phyloP scores from a whole-genome alignment of 495 filamentous ascomycete genomes.

The Hypoxylon fuscum region DNA sequence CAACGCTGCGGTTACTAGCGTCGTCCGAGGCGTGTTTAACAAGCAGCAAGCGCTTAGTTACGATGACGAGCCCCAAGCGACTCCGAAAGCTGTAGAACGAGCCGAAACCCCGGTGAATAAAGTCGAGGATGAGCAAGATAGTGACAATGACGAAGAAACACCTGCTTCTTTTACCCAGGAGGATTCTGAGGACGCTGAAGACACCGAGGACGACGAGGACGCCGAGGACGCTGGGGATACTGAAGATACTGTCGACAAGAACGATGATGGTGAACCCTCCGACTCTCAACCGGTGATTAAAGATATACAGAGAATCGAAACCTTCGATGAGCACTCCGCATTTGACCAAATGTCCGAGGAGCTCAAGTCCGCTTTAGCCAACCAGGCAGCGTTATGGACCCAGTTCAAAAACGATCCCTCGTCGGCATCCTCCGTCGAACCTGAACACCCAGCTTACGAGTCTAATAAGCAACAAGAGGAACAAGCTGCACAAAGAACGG shows the following conservation, averaged over 20 bases:
- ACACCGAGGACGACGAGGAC: background rate
- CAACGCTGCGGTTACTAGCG: conserved; percentile 32
- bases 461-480: conserved; percentile 1
- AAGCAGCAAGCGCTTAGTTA: conserved; percentile 37
- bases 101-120: background rate
- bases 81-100: background rate
- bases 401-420: conserved; percentile 14
- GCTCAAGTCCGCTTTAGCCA: conserved; percentile 40
- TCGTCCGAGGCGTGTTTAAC: conserved; percentile 37
- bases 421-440: background rate
- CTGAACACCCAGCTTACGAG: conserved; percentile 3
- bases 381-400: conserved; percentile 31
- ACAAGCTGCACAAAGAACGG: background rate
- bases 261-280: background rate
- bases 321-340: conserved; percentile 9
- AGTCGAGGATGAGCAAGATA: conserved; percentile 1
- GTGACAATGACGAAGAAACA: conserved; percentile 6
- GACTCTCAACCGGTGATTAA: background rate
- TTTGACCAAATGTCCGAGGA: conserved; percentile 26
- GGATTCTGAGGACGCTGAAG: background rate
- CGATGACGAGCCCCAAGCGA: conserved; percentile 37
- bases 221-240: background rate
- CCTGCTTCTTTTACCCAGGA: background rate
- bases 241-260: background rate
- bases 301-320: background rate